Evolutionary conservation across 2,329 filamentous ascomycete genomes (phyloP).

Genomic region (Triangularia setosa): DNA sequence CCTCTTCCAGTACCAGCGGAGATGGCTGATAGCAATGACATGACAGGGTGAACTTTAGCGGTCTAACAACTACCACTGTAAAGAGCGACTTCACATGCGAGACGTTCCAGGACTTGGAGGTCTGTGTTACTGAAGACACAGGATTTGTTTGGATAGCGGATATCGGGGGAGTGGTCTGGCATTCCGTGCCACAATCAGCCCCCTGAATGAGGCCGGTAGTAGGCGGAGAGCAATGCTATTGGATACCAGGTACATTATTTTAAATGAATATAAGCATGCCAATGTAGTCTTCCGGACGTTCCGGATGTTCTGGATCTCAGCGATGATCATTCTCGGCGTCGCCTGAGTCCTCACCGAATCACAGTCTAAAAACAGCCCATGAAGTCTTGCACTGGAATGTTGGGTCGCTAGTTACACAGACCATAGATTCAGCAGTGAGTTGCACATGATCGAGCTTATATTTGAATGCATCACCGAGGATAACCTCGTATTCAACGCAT

Average conservation of each 20-base stretch:
- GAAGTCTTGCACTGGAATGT: no score
- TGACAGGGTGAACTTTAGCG: constrained; percentile 25
- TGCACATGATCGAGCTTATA: no score
- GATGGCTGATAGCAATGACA: background rate
- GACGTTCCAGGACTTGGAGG: background rate
- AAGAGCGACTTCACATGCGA: background rate
- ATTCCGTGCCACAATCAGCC: background rate
- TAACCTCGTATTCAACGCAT: no score
- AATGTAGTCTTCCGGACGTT: no score
- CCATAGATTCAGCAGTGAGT: no score
- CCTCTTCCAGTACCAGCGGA: background rate
- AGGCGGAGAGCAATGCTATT: background rate
- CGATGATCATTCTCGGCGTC: no score
- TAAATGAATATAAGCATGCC: no score
- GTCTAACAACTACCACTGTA: constrained; percentile 18
- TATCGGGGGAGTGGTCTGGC: background rate
- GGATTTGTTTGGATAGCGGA: background rate
- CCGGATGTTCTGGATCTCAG: no score
- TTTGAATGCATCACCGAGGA: no score
- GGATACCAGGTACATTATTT: background rate
- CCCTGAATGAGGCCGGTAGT: background rate
- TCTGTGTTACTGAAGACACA: background rate
- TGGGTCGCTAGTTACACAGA: no score
- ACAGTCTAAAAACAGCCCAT: no score
- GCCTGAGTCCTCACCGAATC: no score